A percentile compares a stretch with the other conserved stretches of the same genome.
These are phyloP conservation scores for Rhodotorula sp. DNA, from an alignment of 1,284 basidiomycete genomes.

Conservation along the genomic window DNA sequence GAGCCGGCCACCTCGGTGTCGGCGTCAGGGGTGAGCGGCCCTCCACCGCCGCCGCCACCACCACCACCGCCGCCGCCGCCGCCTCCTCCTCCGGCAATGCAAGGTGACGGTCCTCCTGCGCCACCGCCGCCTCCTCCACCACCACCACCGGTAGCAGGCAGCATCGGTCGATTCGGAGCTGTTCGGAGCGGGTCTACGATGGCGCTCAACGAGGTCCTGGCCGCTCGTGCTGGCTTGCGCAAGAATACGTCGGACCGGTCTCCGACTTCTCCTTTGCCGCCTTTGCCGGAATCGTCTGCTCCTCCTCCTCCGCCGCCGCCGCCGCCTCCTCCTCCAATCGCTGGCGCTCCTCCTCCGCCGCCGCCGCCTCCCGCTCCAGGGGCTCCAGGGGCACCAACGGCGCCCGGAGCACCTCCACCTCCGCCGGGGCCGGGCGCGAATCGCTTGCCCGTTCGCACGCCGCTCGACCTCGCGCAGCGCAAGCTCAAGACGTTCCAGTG, in stretches of 20 bases:
- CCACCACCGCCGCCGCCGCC: conserved; percentile 22
- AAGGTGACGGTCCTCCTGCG: conserved; percentile 1
- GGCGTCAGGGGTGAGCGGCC: not conserved
- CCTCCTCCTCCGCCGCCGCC: conserved; percentile 21
- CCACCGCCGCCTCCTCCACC: conserved; percentile 18
- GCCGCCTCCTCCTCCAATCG: conserved; percentile 44
- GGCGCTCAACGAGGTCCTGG: conserved; percentile 21
- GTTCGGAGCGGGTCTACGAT: conserved; percentile 11
- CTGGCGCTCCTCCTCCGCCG: conserved; percentile 1
- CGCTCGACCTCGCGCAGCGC: conserved; percentile 50
- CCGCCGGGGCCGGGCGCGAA: conserved; percentile 13
- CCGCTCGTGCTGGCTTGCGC: conserved; percentile 12
- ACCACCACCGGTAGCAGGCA: conserved; percentile 34
- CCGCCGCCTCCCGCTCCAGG: conserved; percentile 22
- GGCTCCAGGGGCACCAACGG: not conserved
- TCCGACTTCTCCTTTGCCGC: conserved; percentile 42
- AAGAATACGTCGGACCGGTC: conserved; percentile 25
- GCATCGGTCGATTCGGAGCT: conserved; percentile 43
- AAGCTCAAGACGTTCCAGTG: conserved; percentile 99
- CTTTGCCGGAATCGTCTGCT: conserved; percentile 43
- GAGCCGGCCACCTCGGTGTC: not conserved
- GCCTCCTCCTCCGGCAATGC: conserved; percentile 14
- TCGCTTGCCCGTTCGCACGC: not conserved
- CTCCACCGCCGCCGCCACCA: conserved; percentile 2
- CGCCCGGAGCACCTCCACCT: conserved; percentile 38